Evolutionary conservation across 2,329 filamentous ascomycete genomes (phyloP), one percentile per base, ranked within the genome.

Genomic region (Ophiostoma populinum): DNA sequence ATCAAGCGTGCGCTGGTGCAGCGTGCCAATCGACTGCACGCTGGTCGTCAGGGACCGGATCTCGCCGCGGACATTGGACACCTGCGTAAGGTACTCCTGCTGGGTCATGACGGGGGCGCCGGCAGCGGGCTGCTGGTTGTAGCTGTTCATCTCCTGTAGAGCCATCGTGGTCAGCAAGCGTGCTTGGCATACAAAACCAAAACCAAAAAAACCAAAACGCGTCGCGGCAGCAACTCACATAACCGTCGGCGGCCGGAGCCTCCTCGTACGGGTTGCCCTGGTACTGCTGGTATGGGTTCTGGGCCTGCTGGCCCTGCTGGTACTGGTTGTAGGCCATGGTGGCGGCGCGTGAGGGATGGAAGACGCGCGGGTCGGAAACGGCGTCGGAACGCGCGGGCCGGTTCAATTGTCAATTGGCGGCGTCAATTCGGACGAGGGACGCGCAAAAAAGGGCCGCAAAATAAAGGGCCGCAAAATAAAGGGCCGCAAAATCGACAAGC

Each of bases 1-100:
- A 44, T 68, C 65, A 19, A 86, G 65, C 17, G 75, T 66, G 49
- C 75, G 75, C 60, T 82, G 75, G 55, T 86, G 79, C 36, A 80
- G 62, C 38, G 65, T 65, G 29, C 67, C 69, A 45, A 86, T 80
- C 47, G 71, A 59, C 46, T 72, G 63, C 48, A 86, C 70, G 49
- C 76, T 71, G 29, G 57, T 61, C n/a, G 69, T 71, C 38, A 86
- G 65, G 31, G 64, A 63, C 40, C 67, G 63, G 52, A 86, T 80
- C 46, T 80, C 67, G 46, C 65, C 61, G 55, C 78, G 78, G 40
- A 76, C 65, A 46, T 64, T 67, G 46, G 72, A 63, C 44, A 82
- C 70, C 53, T 75, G 75, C 46, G 61, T 54, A 43, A 83, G 65
- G 57, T 80, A 83, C 43, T 80, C 76, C 43, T 67, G 61, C 50